phyloP scores from a whole-genome alignment of 2,329 filamentous ascomycete genomes.

The Sporothrix dimorphospora region DNA sequence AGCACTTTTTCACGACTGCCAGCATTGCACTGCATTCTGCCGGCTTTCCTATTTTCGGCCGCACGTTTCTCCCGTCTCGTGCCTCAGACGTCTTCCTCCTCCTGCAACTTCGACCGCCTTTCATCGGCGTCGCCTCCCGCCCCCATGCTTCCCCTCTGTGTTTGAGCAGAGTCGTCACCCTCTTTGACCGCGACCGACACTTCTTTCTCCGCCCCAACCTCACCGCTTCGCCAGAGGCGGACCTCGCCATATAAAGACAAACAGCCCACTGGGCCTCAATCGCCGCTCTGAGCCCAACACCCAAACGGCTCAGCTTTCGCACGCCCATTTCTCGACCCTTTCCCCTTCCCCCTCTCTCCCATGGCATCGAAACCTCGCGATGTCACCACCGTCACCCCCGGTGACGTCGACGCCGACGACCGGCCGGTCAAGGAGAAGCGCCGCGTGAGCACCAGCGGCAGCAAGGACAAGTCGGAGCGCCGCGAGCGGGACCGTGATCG shows the following conservation, averaged over 20 bases:
- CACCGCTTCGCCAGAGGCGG: slow-evolving; percentile 22
- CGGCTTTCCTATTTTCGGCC: slow-evolving; percentile 7
- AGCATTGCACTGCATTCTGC: neutral
- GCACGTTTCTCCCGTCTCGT: slow-evolving; percentile 6
- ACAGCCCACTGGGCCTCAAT: neutral
- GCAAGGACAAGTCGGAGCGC: slow-evolving; percentile 24
- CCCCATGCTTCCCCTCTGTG: slow-evolving; percentile 25
- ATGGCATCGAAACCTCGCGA: slow-evolving; percentile 29
- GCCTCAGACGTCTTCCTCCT: neutral
- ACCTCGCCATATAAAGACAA: slow-evolving; percentile 11
- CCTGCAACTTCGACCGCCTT: slow-evolving; percentile 19
- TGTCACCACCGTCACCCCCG: slow-evolving; percentile 17
- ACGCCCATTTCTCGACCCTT: neutral
- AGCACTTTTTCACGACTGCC: slow-evolving; percentile 14
- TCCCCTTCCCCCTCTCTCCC: neutral
- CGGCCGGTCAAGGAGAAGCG: slow-evolving; percentile 25
- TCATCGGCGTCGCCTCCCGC: slow-evolving; percentile 23
- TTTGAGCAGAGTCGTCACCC: slow-evolving; percentile 10
- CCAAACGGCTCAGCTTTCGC: neutral
- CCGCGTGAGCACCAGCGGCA: slow-evolving; percentile 25
- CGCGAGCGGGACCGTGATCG: slow-evolving; percentile 17
- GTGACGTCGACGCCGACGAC: slow-evolving; percentile 25
- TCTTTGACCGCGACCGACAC: neutral
- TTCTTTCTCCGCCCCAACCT: neutral
- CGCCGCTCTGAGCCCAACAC: slow-evolving; percentile 16